Conservation (phyloP, 2,329 filamentous ascomycete genomes). For the Zymoseptoria ardabiliae region DNA sequence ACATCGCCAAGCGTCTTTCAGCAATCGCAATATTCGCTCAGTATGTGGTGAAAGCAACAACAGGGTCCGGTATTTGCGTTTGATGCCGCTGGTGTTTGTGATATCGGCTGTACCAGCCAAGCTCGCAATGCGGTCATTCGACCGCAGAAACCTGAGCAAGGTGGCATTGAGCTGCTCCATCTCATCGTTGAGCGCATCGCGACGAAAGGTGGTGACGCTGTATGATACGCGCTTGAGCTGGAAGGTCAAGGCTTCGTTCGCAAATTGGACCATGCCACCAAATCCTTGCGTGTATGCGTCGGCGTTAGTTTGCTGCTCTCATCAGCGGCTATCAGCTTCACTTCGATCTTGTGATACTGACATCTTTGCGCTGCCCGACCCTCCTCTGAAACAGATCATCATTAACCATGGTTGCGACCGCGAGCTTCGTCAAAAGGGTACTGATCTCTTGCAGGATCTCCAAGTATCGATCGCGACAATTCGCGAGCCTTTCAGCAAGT, state of each 20-base stretch:
- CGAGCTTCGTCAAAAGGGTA: constrained; percentile 16
- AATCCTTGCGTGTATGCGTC: too few relatives aligned
- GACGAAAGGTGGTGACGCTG: neutral
- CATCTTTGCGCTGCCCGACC: constrained; percentile 3
- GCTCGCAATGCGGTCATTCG: neutral
- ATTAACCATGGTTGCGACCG: constrained; percentile 15
- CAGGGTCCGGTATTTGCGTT: neutral
- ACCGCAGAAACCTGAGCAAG: neutral
- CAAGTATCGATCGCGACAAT: constrained; percentile 21
- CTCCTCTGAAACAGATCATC: constrained; percentile 13
- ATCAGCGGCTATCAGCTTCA: constrained; percentile 1
- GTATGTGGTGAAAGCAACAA: neutral
- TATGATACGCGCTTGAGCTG: neutral
- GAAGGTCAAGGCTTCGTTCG: neutral
- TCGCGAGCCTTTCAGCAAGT: constrained; percentile 18
- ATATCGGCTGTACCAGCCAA: too few relatives aligned
- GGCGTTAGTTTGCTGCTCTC: neutral
- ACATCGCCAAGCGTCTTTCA: neutral
- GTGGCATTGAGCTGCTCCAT: neutral
- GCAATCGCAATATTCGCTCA: neutral
- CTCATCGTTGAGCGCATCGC: neutral
- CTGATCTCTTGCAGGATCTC: constrained; percentile 21
- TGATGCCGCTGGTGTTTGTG: neutral
- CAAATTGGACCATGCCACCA: neutral
- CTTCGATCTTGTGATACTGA: neutral